phyloP scores from a whole-genome alignment of 2,329 filamentous ascomycete genomes.

The Thielaviopsis euricoi region DNA sequence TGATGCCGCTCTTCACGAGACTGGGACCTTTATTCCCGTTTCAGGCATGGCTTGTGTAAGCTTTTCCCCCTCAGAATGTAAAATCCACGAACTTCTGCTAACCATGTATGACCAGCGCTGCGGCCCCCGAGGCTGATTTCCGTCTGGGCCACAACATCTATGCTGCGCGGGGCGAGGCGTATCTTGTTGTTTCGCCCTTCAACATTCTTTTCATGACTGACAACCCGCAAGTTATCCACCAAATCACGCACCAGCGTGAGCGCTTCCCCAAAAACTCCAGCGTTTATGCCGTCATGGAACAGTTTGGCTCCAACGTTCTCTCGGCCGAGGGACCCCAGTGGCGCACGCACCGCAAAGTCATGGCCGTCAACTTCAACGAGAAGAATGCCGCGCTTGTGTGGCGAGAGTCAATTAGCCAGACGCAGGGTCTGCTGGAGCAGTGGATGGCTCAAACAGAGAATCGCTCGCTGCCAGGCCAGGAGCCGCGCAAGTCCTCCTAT shows the following conservation, averaged over 20 bases:
- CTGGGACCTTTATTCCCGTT: conserved; percentile 8
- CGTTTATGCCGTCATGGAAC: conserved; percentile 21
- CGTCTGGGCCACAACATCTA: conserved; percentile 34
- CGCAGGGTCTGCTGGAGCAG: conserved; percentile 39
- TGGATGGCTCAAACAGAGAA: conserved; percentile 29
- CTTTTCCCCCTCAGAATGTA: neutral
- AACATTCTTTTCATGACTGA: conserved; percentile 37
- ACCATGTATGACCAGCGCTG: neutral
- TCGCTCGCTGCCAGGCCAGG: neutral
- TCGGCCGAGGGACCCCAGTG: conserved; percentile 52
- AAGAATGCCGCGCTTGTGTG: conserved; percentile 55
- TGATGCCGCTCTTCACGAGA: neutral
- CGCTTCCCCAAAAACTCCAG: conserved; percentile 41
- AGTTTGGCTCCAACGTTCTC: conserved; percentile 55
- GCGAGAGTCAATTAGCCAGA: conserved; percentile 43
- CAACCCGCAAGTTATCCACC: conserved; percentile 47
- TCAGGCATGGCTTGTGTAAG: conserved; percentile 6
- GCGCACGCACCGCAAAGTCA: conserved; percentile 58
- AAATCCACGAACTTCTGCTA: neutral
- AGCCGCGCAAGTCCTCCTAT: conserved; percentile 13
- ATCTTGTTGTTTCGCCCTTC: conserved; percentile 45
- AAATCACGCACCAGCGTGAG: conserved; percentile 49
- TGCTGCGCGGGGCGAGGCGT: conserved; percentile 41
- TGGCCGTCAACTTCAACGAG: conserved; percentile 58
- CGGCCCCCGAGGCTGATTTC: conserved; percentile 4